Conservation (phyloP, 148 eudicot genomes). For the Amaranthus palmeri region DNA sequence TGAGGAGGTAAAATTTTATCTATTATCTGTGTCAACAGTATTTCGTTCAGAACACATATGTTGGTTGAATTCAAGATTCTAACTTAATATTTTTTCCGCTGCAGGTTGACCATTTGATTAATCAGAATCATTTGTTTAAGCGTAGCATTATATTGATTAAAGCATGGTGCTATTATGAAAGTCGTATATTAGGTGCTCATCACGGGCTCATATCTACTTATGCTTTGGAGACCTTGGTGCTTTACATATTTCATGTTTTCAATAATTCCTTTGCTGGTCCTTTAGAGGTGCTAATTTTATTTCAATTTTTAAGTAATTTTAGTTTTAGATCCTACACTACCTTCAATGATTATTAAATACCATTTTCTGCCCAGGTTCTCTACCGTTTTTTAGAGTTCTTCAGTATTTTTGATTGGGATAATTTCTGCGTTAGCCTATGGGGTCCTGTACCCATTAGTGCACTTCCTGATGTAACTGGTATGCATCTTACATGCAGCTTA, state of each 20-base stretch:
- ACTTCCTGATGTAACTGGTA: constrained; percentile 81
- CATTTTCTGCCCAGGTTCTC: constrained; percentile 53
- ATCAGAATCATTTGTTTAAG: constrained; percentile 80
- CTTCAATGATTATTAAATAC: not conserved
- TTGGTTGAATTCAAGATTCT: not conserved
- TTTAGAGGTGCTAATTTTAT: constrained; percentile 59
- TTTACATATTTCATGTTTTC: constrained; percentile 91
- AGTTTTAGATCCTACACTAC: not conserved
- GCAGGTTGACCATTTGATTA: constrained; percentile 81
- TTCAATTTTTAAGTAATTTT: not conserved
- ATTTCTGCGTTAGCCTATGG: constrained; percentile 86
- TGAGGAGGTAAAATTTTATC: constrained; percentile 46
- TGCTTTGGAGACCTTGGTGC: constrained; percentile 94
- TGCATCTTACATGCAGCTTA: not conserved
- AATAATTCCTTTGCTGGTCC: constrained; percentile 89
- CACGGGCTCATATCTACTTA: constrained; percentile 96
- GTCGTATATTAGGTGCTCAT: constrained; percentile 97
- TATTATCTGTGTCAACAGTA: not conserved
- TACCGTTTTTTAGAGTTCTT: constrained; percentile 93
- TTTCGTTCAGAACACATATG: not conserved
- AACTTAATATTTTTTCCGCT: constrained; percentile 2
- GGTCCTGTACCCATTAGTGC: constrained; percentile 83
- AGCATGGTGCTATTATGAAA: constrained; percentile 98
- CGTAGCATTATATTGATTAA: constrained; percentile 92
- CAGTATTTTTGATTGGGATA: constrained; percentile 93